These are phyloP conservation scores for Sonneratia alba DNA, from an alignment of 345 rosid genomes.

Conservation along the genomic window DNA sequence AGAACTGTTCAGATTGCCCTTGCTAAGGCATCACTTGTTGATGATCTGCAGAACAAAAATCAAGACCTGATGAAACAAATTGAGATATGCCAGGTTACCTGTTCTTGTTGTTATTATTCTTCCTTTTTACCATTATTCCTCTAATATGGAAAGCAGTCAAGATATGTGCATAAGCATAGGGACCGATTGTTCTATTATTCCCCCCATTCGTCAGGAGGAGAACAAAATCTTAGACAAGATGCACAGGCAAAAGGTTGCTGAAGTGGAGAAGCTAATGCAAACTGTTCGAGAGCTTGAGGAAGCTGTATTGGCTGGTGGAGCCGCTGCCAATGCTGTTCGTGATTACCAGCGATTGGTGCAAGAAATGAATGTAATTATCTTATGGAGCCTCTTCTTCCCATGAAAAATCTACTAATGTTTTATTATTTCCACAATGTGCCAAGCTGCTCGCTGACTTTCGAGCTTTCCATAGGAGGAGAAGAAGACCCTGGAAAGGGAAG, in stretches of 20 bases:
- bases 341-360: constrained; percentile 39
- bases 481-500: constrained; percentile 38
- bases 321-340: constrained; percentile 47
- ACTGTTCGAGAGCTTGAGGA: constrained; percentile 46
- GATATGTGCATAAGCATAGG: background rate
- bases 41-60: constrained; percentile 45
- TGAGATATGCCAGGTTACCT: constrained; percentile 40
- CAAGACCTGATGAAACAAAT: constrained; percentile 48
- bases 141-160: background rate
- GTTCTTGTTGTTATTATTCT: background rate
- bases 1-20: constrained; percentile 39
- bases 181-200: background rate
- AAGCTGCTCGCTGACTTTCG: constrained; percentile 16
- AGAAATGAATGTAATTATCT: constrained; percentile 33
- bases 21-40: constrained; percentile 42
- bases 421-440: constrained; percentile 4
- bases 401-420: background rate
- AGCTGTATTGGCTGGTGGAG: constrained; percentile 45
- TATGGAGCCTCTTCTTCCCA: constrained; percentile 6
- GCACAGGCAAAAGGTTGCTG: constrained; percentile 46
- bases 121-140: background rate
- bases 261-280: constrained; percentile 47
- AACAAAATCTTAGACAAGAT: constrained; percentile 40
- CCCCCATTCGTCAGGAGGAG: constrained; percentile 26
- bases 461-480: constrained; percentile 30